Percentiles rank a stretch among this genome's conserved stretches.
Evolutionary conservation across 305 asterid species (phyloP).

Genomic region (Coffea humblotiana): DNA sequence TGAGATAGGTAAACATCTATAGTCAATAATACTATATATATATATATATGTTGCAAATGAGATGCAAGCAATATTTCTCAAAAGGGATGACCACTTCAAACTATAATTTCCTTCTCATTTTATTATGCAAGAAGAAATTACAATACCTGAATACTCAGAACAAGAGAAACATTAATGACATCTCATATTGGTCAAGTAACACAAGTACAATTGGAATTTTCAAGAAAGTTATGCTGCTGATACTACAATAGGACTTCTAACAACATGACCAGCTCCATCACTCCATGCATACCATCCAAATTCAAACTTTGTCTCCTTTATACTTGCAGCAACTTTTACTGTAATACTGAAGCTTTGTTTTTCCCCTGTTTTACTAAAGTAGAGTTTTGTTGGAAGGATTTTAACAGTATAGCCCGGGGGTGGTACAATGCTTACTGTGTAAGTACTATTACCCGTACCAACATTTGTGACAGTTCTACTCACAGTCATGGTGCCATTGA

Average conservation of each 20-base stretch:
- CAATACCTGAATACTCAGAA: no score
- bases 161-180: not conserved
- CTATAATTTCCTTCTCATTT: no score
- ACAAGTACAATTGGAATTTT: no score
- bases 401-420: slow-evolving; percentile 35
- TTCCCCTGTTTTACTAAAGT: slow-evolving; percentile 24
- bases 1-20: no score
- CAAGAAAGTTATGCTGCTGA: slow-evolving; percentile 1
- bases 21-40: no score
- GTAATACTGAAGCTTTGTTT: slow-evolving; percentile 28
- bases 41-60: no score
- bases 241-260: slow-evolving; percentile 37
- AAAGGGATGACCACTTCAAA: no score
- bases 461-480: slow-evolving; percentile 37
- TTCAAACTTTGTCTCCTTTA: slow-evolving; percentile 10
- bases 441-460: slow-evolving; percentile 17
- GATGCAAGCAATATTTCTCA: no score
- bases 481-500: slow-evolving; percentile 24
- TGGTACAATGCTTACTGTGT: slow-evolving; percentile 13
- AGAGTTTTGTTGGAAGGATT: slow-evolving; percentile 26
- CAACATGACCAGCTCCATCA: slow-evolving; percentile 33
- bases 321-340: slow-evolving; percentile 2
- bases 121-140: no score
- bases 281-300: slow-evolving; percentile 48
- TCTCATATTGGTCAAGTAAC: not conserved